Evolutionary conservation across 75 land plant genomes (phyloP).

Genomic region (Adiantum capillusveneris): DNA sequence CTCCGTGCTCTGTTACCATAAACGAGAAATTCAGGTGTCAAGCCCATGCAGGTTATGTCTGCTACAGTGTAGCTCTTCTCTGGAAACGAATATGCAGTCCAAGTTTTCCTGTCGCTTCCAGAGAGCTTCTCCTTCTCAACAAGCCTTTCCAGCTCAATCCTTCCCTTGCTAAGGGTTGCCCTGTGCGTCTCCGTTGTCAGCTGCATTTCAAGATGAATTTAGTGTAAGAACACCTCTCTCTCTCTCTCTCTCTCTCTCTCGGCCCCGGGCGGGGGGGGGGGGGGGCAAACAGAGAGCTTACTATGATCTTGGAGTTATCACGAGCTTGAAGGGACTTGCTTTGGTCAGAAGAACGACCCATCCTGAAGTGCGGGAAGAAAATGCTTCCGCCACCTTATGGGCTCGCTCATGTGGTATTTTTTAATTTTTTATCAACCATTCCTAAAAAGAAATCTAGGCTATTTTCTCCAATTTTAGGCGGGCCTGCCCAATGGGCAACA

Average conservation of each 20-base stretch:
- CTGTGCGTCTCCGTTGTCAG: background rate
- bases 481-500: no score
- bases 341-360: no score
- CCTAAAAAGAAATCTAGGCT: no score
- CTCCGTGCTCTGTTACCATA: slow-evolving; percentile 21
- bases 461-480: no score
- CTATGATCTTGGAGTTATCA: no score
- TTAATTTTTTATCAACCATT: no score
- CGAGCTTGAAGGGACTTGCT: no score
- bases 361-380: no score
- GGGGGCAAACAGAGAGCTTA: background rate
- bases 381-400: no score
- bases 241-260: no score
- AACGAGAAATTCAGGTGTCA: slow-evolving; percentile 12
- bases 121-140: background rate
- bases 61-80: slow-evolving; percentile 4
- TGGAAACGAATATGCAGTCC: background rate
- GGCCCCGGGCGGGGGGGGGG: background rate
- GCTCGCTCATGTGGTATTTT: no score
- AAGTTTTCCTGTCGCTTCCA: background rate
- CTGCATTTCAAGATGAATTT: background rate
- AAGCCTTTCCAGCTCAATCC: slow-evolving; percentile 1
- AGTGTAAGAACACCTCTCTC: no score
- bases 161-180: slow-evolving; percentile 2
- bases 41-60: slow-evolving; percentile 20